Evolutionary conservation across 164 flowering plant genomes (phyloP).

Genomic region (Aristolochia californica): DNA sequence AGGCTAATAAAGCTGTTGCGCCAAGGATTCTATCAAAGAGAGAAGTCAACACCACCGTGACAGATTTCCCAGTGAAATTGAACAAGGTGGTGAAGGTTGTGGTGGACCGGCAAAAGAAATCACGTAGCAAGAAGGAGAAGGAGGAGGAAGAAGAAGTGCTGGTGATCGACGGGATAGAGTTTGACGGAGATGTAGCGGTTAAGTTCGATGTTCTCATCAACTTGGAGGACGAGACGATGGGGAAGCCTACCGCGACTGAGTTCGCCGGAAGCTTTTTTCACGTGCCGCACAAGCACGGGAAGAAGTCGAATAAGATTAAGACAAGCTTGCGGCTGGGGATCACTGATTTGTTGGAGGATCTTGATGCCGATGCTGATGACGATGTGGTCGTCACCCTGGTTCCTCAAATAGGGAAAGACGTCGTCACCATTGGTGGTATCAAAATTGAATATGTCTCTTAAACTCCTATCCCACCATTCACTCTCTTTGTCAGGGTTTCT

Average conservation of each 20-base stretch:
- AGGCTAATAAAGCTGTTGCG: constrained; percentile 22
- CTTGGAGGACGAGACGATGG: constrained; percentile 33
- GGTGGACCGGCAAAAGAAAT: constrained; percentile 42
- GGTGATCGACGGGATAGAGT: constrained; percentile 11
- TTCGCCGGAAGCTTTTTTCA: constrained; percentile 54
- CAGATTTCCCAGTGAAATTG: constrained; percentile 26
- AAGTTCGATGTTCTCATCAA: constrained; percentile 55
- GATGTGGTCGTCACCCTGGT: constrained; percentile 7
- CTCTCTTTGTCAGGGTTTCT: too few species aligned
- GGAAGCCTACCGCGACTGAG: constrained; percentile 27
- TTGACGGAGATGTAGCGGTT: constrained; percentile 26
- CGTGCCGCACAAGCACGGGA: constrained; percentile 21
- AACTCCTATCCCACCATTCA: too few species aligned
- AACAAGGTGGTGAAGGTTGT: constrained; percentile 16
- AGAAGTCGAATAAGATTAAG: constrained; percentile 7
- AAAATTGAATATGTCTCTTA: neutral
- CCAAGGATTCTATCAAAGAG: too few species aligned
- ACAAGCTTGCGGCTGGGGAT: constrained; percentile 17
- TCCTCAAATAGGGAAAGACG: constrained; percentile 6
- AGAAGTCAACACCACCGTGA: constrained; percentile 14
- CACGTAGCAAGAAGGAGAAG: constrained; percentile 43
- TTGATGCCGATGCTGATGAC: constrained; percentile 38
- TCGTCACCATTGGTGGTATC: constrained; percentile 3
- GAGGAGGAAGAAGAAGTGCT: constrained; percentile 27
- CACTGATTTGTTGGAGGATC: constrained; percentile 24